Base-by-base conservation (phyloP, 2,329 filamentous ascomycete species). In the Trichocomaceae sp. region DNA sequence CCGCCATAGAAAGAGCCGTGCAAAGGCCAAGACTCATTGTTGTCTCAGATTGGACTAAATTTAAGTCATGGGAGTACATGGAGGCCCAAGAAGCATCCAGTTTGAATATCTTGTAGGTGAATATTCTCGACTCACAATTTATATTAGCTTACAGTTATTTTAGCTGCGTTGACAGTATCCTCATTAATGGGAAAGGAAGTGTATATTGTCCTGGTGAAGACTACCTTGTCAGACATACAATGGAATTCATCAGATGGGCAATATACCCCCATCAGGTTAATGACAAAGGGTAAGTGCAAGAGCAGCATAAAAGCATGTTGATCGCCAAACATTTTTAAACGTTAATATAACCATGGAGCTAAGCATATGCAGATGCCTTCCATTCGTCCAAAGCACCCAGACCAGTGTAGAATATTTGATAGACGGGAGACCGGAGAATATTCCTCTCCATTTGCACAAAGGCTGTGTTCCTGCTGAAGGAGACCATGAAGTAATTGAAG, bases 1-100 rank as follows among this genome's bases (percentile, higher is more conserved):
- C 62, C 1, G 72, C 75, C 2, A 77, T 86, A 64, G 61, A 72
- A 41, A 61, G 66, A 7, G 82, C 83, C 6, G 80, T 79, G 59
- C 62, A 66, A 3, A 64, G 73, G 1, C 72, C 75, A 1, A 67
- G 71, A 6, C 74, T 79, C 0, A 57, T 85, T 5, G 60, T 83
- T 4, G 64, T 85, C 1, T 76, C 77, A 1, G 83, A 86, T 60
- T 81, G 79, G 71, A 76, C 75, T 15, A 79, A 83, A 57, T 70
- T 79, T 12, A 79, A 78, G 0, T 83, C 80, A 0, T 63, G 71
- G 2, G 67, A 79, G 50, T 0, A 62, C 69, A 1, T 67, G 79
- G 48, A 76, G 73, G 49, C 63, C 10, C 31, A 49, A 49, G 47
- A 35, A 23, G 31, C n/a, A 5, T 31, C 47, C 5, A 49, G 39